Conservation (phyloP, 2,329 filamentous ascomycete genomes). For the Paecilomyces sp. region DNA sequence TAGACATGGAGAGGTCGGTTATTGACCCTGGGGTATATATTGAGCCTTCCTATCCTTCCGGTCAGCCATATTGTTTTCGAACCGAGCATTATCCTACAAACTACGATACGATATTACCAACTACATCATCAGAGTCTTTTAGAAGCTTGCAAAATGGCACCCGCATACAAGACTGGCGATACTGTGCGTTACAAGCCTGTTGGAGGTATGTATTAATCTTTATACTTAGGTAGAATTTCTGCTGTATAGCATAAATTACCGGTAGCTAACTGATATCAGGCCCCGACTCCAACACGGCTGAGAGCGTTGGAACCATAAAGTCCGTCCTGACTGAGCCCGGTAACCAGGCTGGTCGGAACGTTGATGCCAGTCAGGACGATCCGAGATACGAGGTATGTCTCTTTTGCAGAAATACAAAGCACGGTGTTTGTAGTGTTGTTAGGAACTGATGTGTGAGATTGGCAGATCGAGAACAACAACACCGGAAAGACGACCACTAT, state of each 20-base stretch:
- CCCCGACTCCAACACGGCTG: conserved; percentile 24
- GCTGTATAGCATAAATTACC: neutral
- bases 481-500: conserved; percentile 23
- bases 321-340: conserved; percentile 24
- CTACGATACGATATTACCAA: too few relatives aligned
- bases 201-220: conserved; percentile 17
- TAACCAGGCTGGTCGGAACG: conserved; percentile 21
- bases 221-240: neutral
- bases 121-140: too few relatives aligned
- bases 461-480: conserved; percentile 25
- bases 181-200: conserved; percentile 30
- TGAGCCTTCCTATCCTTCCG: too few relatives aligned
- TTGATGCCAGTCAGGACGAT: conserved; percentile 22
- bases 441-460: neutral
- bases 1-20: too few relatives aligned
- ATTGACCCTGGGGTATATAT: too few relatives aligned
- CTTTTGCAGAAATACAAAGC: neutral
- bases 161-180: conserved; percentile 10
- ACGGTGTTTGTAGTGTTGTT: too few relatives aligned
- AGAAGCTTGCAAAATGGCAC: too few relatives aligned
- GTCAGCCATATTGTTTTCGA: too few relatives aligned
- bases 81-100: too few relatives aligned
- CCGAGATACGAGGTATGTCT: conserved; percentile 29
- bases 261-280: conserved; percentile 12
- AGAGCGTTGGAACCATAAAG: conserved; percentile 24